Percentiles rank a stretch among this genome's conserved stretches.
phyloP scores from a whole-genome alignment of 2,329 filamentous ascomycete genomes.

The Sclerotiophoma versabilis region DNA sequence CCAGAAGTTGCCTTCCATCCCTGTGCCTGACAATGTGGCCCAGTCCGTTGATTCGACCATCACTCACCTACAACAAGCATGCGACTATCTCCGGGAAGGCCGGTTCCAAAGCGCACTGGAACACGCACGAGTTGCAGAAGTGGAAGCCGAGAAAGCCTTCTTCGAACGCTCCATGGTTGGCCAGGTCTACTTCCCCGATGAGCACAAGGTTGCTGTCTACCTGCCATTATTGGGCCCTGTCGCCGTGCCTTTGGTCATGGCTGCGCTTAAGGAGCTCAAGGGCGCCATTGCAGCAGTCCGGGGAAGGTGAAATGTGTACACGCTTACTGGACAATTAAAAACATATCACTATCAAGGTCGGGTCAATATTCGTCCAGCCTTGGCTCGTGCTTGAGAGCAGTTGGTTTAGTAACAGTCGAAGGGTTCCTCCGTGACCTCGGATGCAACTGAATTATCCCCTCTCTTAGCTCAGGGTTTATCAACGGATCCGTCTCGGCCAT shows the following conservation, averaged over 20 bases:
- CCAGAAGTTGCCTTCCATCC: constrained; percentile 83
- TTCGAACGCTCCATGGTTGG: constrained; percentile 99
- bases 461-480: not conserved
- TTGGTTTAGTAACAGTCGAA: not conserved
- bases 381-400: not conserved
- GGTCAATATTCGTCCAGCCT: not conserved
- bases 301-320: not conserved
- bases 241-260: constrained; percentile 87
- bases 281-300: constrained; percentile 15
- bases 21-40: constrained; percentile 86
- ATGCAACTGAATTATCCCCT: constrained; percentile 1
- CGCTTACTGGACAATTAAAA: not conserved
- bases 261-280: constrained; percentile 73
- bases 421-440: no score
- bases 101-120: constrained; percentile 72
- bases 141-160: constrained; percentile 90
- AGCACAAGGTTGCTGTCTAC: constrained; percentile 98
- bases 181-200: constrained; percentile 97
- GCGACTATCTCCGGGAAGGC: constrained; percentile 70
- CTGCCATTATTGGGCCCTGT: constrained; percentile 89
- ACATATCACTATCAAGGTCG: not conserved
- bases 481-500: constrained; percentile 1
- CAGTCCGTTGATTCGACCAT: constrained; percentile 84
- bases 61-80: constrained; percentile 77
- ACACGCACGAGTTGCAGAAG: constrained; percentile 83